phyloP scores from a whole-genome alignment of 2,329 filamentous ascomycete species.

The Microcyclosporella mali region DNA sequence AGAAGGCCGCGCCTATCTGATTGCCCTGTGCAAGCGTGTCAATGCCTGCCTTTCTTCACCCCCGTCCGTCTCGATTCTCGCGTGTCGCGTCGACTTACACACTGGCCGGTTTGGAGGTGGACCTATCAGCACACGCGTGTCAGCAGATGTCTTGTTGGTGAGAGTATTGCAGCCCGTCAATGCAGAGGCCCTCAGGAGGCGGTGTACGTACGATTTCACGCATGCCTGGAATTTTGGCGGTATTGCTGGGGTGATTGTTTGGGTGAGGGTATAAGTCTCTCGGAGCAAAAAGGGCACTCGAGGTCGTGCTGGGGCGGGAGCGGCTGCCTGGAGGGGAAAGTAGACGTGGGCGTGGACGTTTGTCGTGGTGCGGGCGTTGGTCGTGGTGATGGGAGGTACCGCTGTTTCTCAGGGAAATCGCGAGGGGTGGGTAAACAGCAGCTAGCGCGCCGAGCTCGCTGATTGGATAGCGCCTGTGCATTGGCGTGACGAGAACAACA shows the following conservation, averaged over 20 bases:
- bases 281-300: constrained; percentile 6
- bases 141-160: constrained; percentile 50
- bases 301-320: constrained; percentile 9
- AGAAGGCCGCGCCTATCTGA: constrained; percentile 99
- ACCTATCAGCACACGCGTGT: constrained; percentile 60
- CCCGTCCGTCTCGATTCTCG: constrained; percentile 16
- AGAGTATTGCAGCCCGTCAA: constrained; percentile 32
- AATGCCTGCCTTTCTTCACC: constrained; percentile 19
- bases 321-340: constrained; percentile 4
- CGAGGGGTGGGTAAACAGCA: too few relatives aligned
- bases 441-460: too few relatives aligned
- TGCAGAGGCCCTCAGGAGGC: constrained; percentile 32
- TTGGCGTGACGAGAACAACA: too few relatives aligned
- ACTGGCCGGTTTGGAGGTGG: constrained; percentile 99
- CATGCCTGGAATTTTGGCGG: constrained; percentile 45
- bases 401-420: too few relatives aligned
- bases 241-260: constrained; percentile 22
- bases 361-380: too few relatives aligned
- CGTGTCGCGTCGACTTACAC: constrained; percentile 58
- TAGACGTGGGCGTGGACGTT: constrained; percentile 4
- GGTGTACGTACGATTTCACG: constrained; percentile 58
- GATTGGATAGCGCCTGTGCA: background rate
- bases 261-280: constrained; percentile 8
- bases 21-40: constrained; percentile 64
- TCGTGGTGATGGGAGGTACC: too few relatives aligned